A percentile compares a stretch with the other conserved stretches of the same genome.
phyloP scores from a whole-genome alignment of 2,329 filamentous ascomycete genomes.

The Ophiostoma ips region DNA sequence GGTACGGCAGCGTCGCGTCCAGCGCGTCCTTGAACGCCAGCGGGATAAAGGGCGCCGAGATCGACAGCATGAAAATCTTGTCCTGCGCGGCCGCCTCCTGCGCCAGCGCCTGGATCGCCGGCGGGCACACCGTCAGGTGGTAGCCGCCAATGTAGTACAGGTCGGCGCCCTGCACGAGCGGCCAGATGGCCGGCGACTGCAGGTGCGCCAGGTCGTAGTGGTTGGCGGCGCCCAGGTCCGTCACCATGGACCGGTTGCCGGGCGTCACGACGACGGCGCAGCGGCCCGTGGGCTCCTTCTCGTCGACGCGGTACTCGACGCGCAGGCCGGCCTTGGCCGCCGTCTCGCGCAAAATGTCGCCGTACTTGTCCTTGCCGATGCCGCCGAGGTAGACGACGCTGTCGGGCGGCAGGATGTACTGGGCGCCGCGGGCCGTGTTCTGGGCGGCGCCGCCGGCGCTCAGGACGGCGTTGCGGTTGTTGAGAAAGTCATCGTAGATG shows the following conservation, averaged over 20 bases:
- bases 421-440: conserved; percentile 90
- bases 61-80: conserved; percentile 83
- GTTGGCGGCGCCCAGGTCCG: conserved; percentile 91
- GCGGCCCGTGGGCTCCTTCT: conserved; percentile 71
- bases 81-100: conserved; percentile 79
- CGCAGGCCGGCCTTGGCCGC: conserved; percentile 78
- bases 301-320: conserved; percentile 89
- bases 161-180: conserved; percentile 74
- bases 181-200: conserved; percentile 84
- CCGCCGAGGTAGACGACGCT: conserved; percentile 89
- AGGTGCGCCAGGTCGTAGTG: conserved; percentile 92
- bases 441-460: conserved; percentile 94
- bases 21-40: conserved; percentile 97
- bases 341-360: conserved; percentile 72
- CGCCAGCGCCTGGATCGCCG: conserved; percentile 77
- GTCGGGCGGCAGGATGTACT: conserved; percentile 85
- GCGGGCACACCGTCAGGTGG: conserved; percentile 91
- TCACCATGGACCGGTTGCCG: conserved; percentile 88
- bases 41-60: conserved; percentile 89
- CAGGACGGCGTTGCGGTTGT: conserved; percentile 84
- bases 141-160: conserved; percentile 91
- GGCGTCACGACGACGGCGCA: conserved; percentile 96
- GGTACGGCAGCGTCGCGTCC: conserved; percentile 75
- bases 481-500: conserved; percentile 86
- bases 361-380: conserved; percentile 91